Base-by-base conservation (phyloP, 1,284 basidiomycete genomes). In the Microbotryomycetes sp. region DNA sequence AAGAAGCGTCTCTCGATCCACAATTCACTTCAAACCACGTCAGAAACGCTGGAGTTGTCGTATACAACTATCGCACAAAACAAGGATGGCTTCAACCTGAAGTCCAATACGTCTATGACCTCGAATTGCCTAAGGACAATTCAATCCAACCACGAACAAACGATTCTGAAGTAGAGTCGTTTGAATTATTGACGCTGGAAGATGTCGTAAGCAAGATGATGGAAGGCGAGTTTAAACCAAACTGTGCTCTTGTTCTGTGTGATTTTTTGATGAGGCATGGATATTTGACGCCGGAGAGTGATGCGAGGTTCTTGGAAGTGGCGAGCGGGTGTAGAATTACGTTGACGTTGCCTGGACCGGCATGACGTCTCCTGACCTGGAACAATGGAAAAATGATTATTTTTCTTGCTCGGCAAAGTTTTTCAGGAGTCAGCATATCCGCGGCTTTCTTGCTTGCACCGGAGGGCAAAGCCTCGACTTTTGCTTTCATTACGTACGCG, bases 101-200 rank as follows among this genome's bases (percentile, higher is more conserved):
- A 61, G 59, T 71, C 15, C 69, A 75, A 84, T 91, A 88, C 71
- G 77, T 86, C 7, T 96, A 91, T 72, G 89, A 93, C 70, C 78
- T 94, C 56, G 49, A 47, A 57, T 4, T 21, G 29, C 15, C 7
- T 23, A 5, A 3, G 3, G 56, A 9, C 3, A 46, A 41, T 4
- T 52, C 28, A 61, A 49, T 23, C 59, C 58, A 27, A 66, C 31
- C 26, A 62, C 57, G 53, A 69, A 30, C 71, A 75, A 79, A 84
- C 45, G 94, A 97, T 68, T 91, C 89, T 30, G 94, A 97, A 74
- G 93, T 97, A 4, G 91, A 96, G 72, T 86, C 82, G 1, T 97
- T 97, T 70, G 84, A 87, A 51, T 66, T 76, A 18, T 64, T 77
- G 61, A 56, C 55, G 4, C 68, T 71, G 4, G 65, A 75, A 50